A percentile compares a stretch with the other conserved stretches of the same genome.
Conservation (phyloP, 768 basidiomycete species). For the Baorangia bicolor region DNA sequence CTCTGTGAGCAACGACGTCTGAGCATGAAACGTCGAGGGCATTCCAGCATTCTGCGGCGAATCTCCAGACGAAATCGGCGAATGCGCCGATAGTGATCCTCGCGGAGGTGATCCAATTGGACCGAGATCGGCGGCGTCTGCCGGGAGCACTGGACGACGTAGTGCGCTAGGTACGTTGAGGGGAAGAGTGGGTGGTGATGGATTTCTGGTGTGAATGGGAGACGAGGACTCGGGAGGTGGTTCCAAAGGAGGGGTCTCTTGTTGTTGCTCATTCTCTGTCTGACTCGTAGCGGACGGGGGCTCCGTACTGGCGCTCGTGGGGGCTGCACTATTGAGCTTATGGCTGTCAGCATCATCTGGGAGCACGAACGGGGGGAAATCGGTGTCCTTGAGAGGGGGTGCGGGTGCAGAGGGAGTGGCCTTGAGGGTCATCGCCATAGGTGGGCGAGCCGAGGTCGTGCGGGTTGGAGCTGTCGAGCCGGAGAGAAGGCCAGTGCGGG, state of each 20-base stretch:
- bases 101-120: constrained; percentile 81
- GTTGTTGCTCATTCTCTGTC: constrained; percentile 13
- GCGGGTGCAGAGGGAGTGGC: constrained; percentile 78
- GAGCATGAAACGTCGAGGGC: constrained; percentile 75
- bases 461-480: constrained; percentile 74
- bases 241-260: constrained; percentile 1
- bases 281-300: neutral
- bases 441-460: constrained; percentile 48
- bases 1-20: constrained; percentile 47
- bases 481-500: constrained; percentile 32
- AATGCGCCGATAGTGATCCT: constrained; percentile 47
- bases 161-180: constrained; percentile 49
- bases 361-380: constrained; percentile 66
- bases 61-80: constrained; percentile 43
- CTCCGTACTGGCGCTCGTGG: constrained; percentile 6
- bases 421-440: constrained; percentile 67
- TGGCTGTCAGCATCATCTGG: constrained; percentile 53
- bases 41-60: constrained; percentile 43
- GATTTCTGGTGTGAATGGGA: constrained; percentile 26
- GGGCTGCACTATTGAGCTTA: neutral
- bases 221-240: constrained; percentile 9
- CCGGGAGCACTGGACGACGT: constrained; percentile 41
- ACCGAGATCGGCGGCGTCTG: constrained; percentile 59
- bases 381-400: constrained; percentile 71
- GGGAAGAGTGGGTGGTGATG: constrained; percentile 52